Evolutionary conservation across 495 filamentous ascomycete genomes (phyloP).

Genomic region (Trichoderma parareesei): DNA sequence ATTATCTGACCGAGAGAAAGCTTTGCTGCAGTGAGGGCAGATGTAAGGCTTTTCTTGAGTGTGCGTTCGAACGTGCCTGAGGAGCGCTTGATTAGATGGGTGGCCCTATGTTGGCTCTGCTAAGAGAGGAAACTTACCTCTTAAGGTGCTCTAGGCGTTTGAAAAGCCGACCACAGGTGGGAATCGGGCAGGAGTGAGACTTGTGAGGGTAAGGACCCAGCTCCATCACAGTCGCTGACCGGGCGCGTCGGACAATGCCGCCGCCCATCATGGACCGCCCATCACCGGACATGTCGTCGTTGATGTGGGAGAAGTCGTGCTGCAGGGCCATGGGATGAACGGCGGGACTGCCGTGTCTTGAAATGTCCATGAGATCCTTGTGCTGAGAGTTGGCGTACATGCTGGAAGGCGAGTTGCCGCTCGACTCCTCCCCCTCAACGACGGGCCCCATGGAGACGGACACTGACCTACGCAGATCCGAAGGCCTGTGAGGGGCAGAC

Average conservation of each 20-base stretch:
- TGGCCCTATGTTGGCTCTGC: slow-evolving; percentile 32
- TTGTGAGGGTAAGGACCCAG: slow-evolving; percentile 94
- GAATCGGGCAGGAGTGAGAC: slow-evolving; percentile 97
- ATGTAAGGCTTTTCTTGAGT: slow-evolving; percentile 98
- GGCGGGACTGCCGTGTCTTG: slow-evolving; percentile 69
- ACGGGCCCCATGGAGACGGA: slow-evolving; percentile 83
- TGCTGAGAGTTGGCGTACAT: slow-evolving; percentile 65
- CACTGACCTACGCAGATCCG: slow-evolving; percentile 83
- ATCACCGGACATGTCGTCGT: slow-evolving; percentile 53
- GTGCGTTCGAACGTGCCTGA: slow-evolving; percentile 96
- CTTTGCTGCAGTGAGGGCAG: slow-evolving; percentile 95
- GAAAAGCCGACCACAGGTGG: slow-evolving; percentile 92
- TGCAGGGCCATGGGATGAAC: slow-evolving; percentile 59
- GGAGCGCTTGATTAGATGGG: slow-evolving; percentile 42
- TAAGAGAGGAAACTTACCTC: slow-evolving; percentile 60
- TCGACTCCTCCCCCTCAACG: slow-evolving; percentile 64
- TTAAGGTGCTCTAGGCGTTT: slow-evolving; percentile 99
- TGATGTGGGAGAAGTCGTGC: slow-evolving; percentile 55
- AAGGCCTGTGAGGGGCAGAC: slow-evolving; percentile 55
- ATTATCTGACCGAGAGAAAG: slow-evolving; percentile 96
- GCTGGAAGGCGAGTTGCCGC: slow-evolving; percentile 60
- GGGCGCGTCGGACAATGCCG: slow-evolving; percentile 76
- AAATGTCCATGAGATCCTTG: slow-evolving; percentile 73
- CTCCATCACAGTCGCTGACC: slow-evolving; percentile 95
- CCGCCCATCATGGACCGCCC: slow-evolving; percentile 54